Percentiles rank a stretch among this genome's conserved stretches.
These are phyloP conservation scores for Collybia nuda DNA, from an alignment of 768 basidiomycete species.

Conservation along the genomic window DNA sequence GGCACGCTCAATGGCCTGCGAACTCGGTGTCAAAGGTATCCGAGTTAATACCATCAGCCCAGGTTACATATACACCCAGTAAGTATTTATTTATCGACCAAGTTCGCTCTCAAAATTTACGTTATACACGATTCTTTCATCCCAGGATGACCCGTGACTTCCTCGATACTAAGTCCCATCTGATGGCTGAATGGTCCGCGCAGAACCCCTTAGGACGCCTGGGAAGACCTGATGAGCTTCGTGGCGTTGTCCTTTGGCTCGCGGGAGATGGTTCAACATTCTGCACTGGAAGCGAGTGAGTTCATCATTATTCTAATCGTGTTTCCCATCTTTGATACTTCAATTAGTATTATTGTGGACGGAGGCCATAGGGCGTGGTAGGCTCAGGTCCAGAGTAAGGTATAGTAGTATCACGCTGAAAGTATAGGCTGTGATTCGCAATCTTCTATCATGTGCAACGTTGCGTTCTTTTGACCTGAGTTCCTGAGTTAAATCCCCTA, in stretches of 20 bases:
- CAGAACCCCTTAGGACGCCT: constrained; percentile 67
- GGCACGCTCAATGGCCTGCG: constrained; percentile 75
- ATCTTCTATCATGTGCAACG: no score
- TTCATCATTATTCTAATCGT: not conserved
- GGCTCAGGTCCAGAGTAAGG: no score
- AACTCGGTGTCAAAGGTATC: constrained; percentile 64
- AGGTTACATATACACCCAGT: constrained; percentile 71
- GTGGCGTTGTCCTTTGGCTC: constrained; percentile 66
- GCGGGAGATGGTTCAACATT: constrained; percentile 42
- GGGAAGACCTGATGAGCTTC: constrained; percentile 65
- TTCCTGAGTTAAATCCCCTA: no score
- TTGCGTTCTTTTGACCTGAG: no score
- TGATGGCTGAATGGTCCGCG: constrained; percentile 54
- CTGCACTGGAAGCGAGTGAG: constrained; percentile 9
- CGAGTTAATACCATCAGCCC: constrained; percentile 74
- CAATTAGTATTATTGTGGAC: constrained; percentile 7
- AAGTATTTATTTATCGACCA: constrained; percentile 7
- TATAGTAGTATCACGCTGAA: no score
- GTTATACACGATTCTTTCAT: not conserved
- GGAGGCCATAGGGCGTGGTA: constrained; percentile 3
- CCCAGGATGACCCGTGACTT: constrained; percentile 61
- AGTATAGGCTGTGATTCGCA: no score
- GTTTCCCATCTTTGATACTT: not conserved
- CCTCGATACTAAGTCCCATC: constrained; percentile 52
- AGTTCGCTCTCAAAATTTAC: not conserved